Evolutionary conservation across 176 grass and related monocot genomes (phyloP), one percentile per base, ranked within the genome.

Genomic region (Cenchrus americanus): DNA sequence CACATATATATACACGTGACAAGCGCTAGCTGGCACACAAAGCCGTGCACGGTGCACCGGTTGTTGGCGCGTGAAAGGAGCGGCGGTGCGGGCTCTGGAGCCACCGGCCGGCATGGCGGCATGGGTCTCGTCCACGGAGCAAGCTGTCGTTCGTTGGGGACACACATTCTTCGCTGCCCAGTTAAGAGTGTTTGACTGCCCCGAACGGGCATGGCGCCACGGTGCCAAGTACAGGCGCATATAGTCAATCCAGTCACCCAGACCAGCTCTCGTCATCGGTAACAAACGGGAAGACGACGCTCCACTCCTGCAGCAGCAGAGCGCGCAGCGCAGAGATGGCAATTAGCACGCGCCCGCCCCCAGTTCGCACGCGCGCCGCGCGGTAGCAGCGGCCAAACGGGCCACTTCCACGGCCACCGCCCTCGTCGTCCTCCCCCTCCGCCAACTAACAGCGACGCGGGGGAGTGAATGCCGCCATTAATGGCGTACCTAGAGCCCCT

Each of bases 381-480:
- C 34, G 48, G 22, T 6, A 7, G 18, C 71, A 44, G 11, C 13
- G 34, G 34, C 34, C 34, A 37, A 3, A 59, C 57, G 58, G 61
- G 8, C 5, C 6, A 11, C 11, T 5, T 47, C 10, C 71, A 62
- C 34, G 11, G 48, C 63, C 80, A 73, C 73, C 79, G 62, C 61
- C 64, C 64, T 49, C 60, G 6, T 12, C 2, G 34, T 30, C 5
- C 5, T 48, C 24, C 32, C 32, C 12, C 65, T n/a, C 3, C 2
- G 23, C 50, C 75, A 88, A 80, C 82, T 1, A 84, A 66, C 87
- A 71, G n/a, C 60, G 26, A 27, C 69, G 44, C 81, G 12, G 68
- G 5, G 75, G 37, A 88, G 2, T 84, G 48, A 88, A 84, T 84
- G 81, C 68, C 0, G 82, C 51, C 76, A 88, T 88, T 41, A 66